A percentile compares a stretch with the other conserved stretches of the same genome.
phyloP scores from a whole-genome alignment of 2,329 filamentous ascomycete genomes.

The Tolypocladium amazonense region DNA sequence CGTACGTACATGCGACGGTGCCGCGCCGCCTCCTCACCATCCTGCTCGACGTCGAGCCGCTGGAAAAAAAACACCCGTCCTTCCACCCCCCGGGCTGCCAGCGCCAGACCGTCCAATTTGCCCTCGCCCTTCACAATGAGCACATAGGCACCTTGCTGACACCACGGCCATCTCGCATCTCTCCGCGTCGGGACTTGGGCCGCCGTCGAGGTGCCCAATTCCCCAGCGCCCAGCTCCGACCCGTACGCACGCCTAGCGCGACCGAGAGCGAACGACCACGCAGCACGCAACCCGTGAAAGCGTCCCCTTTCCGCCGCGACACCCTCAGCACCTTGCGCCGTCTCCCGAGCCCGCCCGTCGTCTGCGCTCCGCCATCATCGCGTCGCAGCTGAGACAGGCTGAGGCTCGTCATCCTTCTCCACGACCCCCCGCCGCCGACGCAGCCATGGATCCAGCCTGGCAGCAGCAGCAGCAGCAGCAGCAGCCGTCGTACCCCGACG shows the following conservation, averaged over 20 bases:
- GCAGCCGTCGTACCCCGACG: slow-evolving; percentile 59
- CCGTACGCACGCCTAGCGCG: neutral
- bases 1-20: neutral
- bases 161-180: slow-evolving; percentile 5
- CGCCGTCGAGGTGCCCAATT: slow-evolving; percentile 11
- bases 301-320: neutral
- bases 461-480: slow-evolving; percentile 32
- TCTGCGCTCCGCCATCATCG: neutral
- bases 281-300: neutral
- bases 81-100: neutral
- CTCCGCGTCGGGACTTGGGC: slow-evolving; percentile 8
- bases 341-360: neutral
- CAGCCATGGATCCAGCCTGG: slow-evolving; percentile 48
- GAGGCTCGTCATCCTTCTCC: neutral
- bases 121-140: slow-evolving; percentile 4
- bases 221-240: slow-evolving; percentile 2
- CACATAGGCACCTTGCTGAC: slow-evolving; percentile 4
- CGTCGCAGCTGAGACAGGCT: neutral
- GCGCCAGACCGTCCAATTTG: neutral
- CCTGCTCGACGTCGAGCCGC: neutral
- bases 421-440: slow-evolving; percentile 8
- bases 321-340: neutral
- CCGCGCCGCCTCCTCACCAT: neutral
- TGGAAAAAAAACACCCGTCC: neutral
- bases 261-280: neutral